Evolutionary conservation across 352 stramenopile species (phyloP).

Genomic region (Globisporangium acanthophoron): DNA sequence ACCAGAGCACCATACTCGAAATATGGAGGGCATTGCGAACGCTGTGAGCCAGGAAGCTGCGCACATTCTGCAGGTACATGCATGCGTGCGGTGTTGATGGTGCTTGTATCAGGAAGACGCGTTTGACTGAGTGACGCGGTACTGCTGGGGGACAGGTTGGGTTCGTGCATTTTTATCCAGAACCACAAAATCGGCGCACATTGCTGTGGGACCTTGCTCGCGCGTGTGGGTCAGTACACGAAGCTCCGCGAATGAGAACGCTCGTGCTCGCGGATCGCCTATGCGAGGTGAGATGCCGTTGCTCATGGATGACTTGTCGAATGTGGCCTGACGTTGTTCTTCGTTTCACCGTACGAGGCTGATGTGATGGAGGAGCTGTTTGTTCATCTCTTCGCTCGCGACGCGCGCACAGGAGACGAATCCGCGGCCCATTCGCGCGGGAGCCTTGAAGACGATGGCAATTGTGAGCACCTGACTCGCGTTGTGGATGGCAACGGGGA

Average conservation of each 20-base stretch:
- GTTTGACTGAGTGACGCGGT: background rate
- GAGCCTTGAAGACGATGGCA: background rate
- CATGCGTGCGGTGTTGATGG: background rate
- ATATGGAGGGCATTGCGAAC: background rate
- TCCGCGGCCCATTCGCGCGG: background rate
- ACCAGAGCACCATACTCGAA: background rate
- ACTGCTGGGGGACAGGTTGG: constrained; percentile 23
- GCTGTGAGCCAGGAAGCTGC: constrained; percentile 33
- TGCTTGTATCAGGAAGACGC: background rate
- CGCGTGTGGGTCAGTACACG: background rate
- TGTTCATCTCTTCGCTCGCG: constrained; percentile 7
- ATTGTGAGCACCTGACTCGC: background rate
- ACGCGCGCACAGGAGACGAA: background rate
- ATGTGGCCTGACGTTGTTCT: background rate
- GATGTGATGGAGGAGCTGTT: constrained; percentile 24
- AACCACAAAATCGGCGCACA: constrained; percentile 2
- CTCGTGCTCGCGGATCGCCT: constrained; percentile 20
- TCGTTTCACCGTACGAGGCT: constrained; percentile 2
- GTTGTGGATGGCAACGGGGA: background rate
- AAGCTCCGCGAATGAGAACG: constrained; percentile 10
- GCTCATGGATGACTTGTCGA: background rate
- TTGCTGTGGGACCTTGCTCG: constrained; percentile 21
- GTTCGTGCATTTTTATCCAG: constrained; percentile 43
- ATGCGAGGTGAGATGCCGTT: constrained; percentile 15
- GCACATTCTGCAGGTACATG: constrained; percentile 36